A percentile compares a stretch with the other conserved stretches of the same genome.
These are phyloP conservation scores for Zoysia pacifica DNA, from an alignment of 176 grass and related monocot species.

Conservation along the genomic window DNA sequence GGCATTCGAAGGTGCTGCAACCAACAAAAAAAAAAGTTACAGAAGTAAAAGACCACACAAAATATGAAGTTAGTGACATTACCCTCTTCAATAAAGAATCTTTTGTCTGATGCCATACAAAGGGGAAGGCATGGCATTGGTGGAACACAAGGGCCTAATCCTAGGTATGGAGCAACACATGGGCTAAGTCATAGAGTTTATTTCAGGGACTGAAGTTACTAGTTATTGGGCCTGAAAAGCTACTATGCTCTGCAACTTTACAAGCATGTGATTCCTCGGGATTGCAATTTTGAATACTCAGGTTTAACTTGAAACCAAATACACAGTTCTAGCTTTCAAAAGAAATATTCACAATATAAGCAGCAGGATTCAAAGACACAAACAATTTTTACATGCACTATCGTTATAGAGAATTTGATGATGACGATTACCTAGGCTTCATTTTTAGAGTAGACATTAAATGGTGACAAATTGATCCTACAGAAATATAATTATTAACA, in stretches of 20 bases:
- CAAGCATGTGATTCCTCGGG: neutral
- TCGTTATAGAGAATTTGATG: neutral
- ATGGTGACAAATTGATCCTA: neutral
- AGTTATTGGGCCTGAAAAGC: neutral
- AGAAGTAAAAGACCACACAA: slow-evolving; percentile 34
- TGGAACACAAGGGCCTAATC: slow-evolving; percentile 1
- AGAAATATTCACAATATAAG: neutral
- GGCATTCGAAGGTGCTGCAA: slow-evolving; percentile 81
- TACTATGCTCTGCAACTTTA: neutral
- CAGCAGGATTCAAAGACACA: slow-evolving; percentile 17
- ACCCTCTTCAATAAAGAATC: neutral
- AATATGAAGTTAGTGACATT: slow-evolving; percentile 19
- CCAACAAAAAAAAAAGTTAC: slow-evolving; percentile 28
- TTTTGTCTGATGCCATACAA: neutral
- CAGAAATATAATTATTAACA: slow-evolving; percentile 10
- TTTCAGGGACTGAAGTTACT: neutral
- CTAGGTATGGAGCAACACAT: neutral
- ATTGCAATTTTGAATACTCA: slow-evolving; percentile 15
- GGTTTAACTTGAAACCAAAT: slow-evolving; percentile 15
- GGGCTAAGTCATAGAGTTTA: neutral
- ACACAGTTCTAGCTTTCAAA: neutral
- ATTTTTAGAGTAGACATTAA: slow-evolving; percentile 20
- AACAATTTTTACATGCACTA: slow-evolving; percentile 12
- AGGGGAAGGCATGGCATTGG: neutral
- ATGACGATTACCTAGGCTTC: neutral